Conservation (phyloP, 2,329 filamentous ascomycete species). For the Neonectria coccinea region DNA sequence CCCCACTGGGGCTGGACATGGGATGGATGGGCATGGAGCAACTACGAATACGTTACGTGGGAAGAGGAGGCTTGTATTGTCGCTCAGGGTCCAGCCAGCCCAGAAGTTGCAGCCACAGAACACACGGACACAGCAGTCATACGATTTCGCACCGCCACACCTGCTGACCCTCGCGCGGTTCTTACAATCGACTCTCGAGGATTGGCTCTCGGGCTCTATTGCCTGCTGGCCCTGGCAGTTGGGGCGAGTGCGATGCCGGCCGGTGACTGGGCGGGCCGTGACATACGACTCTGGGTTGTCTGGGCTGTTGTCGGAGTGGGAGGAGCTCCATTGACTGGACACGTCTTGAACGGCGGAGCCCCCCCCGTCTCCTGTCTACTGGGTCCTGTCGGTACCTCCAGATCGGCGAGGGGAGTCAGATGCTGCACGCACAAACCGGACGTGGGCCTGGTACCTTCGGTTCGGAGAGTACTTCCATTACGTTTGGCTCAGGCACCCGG, state of each 20-base stretch:
- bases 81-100: not conserved
- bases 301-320: slow-evolving; percentile 26
- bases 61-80: not conserved
- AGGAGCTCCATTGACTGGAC: slow-evolving; percentile 28
- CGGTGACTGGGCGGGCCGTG: slow-evolving; percentile 30
- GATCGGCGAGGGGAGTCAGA: not conserved
- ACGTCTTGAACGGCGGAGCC: slow-evolving; percentile 21
- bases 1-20: slow-evolving; percentile 21
- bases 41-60: not conserved
- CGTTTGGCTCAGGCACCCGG: slow-evolving; percentile 5
- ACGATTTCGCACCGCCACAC: slow-evolving; percentile 48
- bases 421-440: slow-evolving; percentile 3
- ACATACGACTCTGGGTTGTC: slow-evolving; percentile 37
- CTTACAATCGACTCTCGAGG: slow-evolving; percentile 35
- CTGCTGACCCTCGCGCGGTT: slow-evolving; percentile 43
- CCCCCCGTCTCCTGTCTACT: not conserved
- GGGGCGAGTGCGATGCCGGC: slow-evolving; percentile 23
- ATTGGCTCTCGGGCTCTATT: slow-evolving; percentile 42
- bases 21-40: not conserved
- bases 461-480: not conserved
- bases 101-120: slow-evolving; percentile 15
- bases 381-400: not conserved
- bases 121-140: slow-evolving; percentile 31
- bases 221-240: slow-evolving; percentile 1
- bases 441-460: slow-evolving; percentile 21